Evolutionary conservation across 805 yeast genomes (phyloP).

Genomic region (Starmerella sirachaensis): DNA sequence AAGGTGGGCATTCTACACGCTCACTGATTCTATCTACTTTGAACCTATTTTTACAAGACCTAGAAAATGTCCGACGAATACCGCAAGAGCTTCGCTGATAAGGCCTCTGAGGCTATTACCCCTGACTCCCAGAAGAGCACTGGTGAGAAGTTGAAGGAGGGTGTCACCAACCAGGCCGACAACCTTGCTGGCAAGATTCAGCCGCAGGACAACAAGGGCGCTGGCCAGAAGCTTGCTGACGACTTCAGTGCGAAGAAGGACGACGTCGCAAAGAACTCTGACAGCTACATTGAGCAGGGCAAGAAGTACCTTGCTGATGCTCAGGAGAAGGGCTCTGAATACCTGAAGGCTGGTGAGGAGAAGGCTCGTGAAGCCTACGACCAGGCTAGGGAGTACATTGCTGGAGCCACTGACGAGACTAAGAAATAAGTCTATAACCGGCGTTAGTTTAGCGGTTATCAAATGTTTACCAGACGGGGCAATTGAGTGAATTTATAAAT

Average conservation of each 20-base stretch:
- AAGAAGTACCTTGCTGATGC: constrained; percentile 20
- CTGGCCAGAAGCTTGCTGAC: constrained; percentile 58
- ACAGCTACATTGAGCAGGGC: constrained; percentile 24
- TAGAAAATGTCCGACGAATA: constrained; percentile 34
- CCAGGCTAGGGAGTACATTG: constrained; percentile 26
- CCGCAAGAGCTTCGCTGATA: constrained; percentile 66
- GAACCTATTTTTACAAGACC: constrained; percentile 25
- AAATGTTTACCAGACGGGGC: too few species aligned
- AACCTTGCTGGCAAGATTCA: constrained; percentile 44
- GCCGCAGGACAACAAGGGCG: constrained; percentile 41
- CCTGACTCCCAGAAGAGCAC: constrained; percentile 59
- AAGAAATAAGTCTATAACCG: too few species aligned
- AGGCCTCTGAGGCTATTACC: constrained; percentile 50
- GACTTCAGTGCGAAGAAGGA: constrained; percentile 43
- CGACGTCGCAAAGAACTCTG: constrained; percentile 38
- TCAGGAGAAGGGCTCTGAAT: constrained; percentile 21
- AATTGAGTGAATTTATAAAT: too few species aligned
- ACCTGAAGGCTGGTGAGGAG: constrained; percentile 15
- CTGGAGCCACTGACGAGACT: constrained; percentile 28
- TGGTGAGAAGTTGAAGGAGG: constrained; percentile 59
- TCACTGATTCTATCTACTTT: constrained; percentile 72
- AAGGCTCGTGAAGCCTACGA: constrained; percentile 21
- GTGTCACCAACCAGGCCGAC: constrained; percentile 55
- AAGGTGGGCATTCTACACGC: constrained; percentile 11
- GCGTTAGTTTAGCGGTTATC: too few species aligned